Evolutionary conservation across 768 basidiomycete species (phyloP), one percentile per base, ranked within the genome.

Genomic region (Leccinum disarticulatum): DNA sequence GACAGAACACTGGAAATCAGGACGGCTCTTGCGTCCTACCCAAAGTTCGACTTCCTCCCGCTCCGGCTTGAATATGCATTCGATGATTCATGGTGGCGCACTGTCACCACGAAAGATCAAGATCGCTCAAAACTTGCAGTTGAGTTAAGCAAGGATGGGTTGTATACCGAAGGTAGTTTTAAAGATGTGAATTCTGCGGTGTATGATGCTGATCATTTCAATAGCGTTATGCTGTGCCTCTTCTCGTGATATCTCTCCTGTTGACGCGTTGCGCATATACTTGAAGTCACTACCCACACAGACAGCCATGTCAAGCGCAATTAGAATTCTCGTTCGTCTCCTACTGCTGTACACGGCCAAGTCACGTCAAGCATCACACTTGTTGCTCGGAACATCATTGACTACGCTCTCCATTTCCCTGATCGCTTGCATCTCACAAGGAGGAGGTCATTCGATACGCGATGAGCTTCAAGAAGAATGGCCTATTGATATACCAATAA

Each of bases 401-500:
- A 93, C 92, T 2, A 85, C 87, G 0, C 77, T 93, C 1, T 90
- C 91, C 0, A 81, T 93, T 33, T 82, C 84, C 22, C 74, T 93
- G 22, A 87, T 93, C 58, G 85, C 89, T 3, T 84, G 82, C 11
- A 85, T 93, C 48, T 80, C 88, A 0, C 87, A 89, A 69, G 92
- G 92, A 13, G 84, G 86, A 3, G 92, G 92, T 0, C 90, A 87
- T 70, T 77, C 81, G 3, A 80, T 93, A 13, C 79, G 75, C 13
- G 86, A 89, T 67, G 87, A 91, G 64, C 77, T 81, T 19, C 81
- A 86, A 66, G 91, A 93, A 68, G 86, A 87, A 57, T 93, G 90
- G 91, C 59, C 66, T 13, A 73, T 81, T 10, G 61, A 49, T 38
- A 35, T 25, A 56, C 54, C 41, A 19, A 60, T 59, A 48, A 54